phyloP scores from a whole-genome alignment of 78 protist species.

The Guillardia theta region DNA sequence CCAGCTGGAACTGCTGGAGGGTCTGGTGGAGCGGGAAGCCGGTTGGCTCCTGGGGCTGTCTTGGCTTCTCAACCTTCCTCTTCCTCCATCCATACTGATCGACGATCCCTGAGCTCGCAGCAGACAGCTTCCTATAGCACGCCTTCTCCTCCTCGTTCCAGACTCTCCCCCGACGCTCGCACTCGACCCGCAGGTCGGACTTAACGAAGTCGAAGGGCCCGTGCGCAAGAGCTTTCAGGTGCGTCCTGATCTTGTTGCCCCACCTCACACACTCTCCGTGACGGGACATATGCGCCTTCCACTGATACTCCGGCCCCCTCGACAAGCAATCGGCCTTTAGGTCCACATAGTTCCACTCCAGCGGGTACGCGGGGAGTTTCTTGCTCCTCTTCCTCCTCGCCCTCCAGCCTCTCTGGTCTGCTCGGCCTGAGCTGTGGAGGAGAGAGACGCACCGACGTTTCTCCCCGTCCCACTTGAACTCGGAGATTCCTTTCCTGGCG shows the following conservation, averaged over 20 bases:
- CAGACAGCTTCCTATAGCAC: too few species aligned
- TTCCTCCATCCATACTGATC: background rate
- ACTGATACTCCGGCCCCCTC: background rate
- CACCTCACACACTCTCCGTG: too few species aligned
- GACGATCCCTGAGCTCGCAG: too few species aligned
- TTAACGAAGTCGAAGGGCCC: background rate
- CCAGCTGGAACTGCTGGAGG: background rate
- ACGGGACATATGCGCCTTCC: background rate
- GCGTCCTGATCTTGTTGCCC: background rate
- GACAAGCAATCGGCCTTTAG: background rate
- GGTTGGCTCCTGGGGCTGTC: too few species aligned
- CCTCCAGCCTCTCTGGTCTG: too few species aligned
- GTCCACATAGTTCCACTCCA: background rate
- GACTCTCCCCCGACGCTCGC: background rate
- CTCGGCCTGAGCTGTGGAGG: too few species aligned
- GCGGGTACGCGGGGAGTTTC: background rate
- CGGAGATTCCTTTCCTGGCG: background rate
- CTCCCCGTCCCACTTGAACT: too few species aligned
- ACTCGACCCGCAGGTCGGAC: background rate
- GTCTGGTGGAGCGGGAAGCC: background rate
- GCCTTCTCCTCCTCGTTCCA: background rate
- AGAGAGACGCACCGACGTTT: too few species aligned
- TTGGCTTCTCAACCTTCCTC: too few species aligned
- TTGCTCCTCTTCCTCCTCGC: background rate
- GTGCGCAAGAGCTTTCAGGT: background rate